Conservation (phyloP, 2,329 filamentous ascomycete species). For the Penicillium sp. region DNA sequence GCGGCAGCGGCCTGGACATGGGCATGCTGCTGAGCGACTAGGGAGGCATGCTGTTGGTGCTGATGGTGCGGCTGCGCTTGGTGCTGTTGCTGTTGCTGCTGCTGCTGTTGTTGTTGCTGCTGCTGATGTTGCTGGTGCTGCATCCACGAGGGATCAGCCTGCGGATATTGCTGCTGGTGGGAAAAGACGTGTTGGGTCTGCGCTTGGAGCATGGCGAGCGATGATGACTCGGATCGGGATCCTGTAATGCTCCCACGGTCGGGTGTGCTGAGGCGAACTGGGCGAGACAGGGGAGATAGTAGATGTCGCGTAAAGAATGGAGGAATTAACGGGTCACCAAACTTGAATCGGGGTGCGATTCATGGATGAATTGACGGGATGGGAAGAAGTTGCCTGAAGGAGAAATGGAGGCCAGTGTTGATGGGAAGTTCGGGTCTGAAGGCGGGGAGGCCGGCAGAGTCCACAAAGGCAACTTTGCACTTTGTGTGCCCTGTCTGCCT, state of each 20-base stretch:
- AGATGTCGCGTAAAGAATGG: slow-evolving; percentile 5
- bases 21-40: slow-evolving; percentile 57
- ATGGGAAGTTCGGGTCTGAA: slow-evolving; percentile 39
- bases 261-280: slow-evolving; percentile 7
- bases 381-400: slow-evolving; percentile 26
- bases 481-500: slow-evolving; percentile 5
- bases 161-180: slow-evolving; percentile 60
- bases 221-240: slow-evolving; percentile 25
- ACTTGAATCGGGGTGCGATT: slow-evolving; percentile 27
- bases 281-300: background rate
- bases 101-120: slow-evolving; percentile 29
- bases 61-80: slow-evolving; percentile 45
- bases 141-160: slow-evolving; percentile 50
- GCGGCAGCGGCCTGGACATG: slow-evolving; percentile 55
- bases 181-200: slow-evolving; percentile 66
- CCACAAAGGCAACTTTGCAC: slow-evolving; percentile 23
- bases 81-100: slow-evolving; percentile 41
- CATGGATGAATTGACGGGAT: slow-evolving; percentile 32
- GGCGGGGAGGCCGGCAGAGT: slow-evolving; percentile 38
- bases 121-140: slow-evolving; percentile 47
- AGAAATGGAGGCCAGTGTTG: no score
- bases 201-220: slow-evolving; percentile 50
- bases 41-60: slow-evolving; percentile 49
- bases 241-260: slow-evolving; percentile 32
- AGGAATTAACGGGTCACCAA: slow-evolving; percentile 29